Percentiles rank a stretch among this genome's conserved stretches.
These are phyloP conservation scores for Tolypocladium amazonense DNA, from an alignment of 2,329 filamentous ascomycete species.

Conservation along the genomic window DNA sequence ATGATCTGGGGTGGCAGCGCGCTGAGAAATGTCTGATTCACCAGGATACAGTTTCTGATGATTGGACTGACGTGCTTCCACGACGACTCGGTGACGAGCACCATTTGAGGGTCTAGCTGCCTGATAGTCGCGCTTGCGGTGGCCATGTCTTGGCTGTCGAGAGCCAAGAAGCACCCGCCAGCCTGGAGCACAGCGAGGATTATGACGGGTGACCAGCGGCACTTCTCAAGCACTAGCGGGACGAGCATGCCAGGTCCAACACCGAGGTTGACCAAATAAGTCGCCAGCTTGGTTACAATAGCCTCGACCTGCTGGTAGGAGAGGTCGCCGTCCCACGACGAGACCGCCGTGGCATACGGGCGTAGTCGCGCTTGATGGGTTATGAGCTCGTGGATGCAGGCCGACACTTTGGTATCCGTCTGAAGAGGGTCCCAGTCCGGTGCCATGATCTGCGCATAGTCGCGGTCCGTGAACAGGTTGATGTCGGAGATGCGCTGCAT, in stretches of 20 bases:
- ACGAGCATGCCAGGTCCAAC: conserved; percentile 45
- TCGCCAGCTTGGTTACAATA: conserved; percentile 26
- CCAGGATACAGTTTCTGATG: conserved; percentile 28
- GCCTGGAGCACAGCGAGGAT: conserved; percentile 59
- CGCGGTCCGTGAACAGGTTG: conserved; percentile 44
- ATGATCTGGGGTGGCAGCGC: conserved; percentile 19
- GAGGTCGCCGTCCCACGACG: conserved; percentile 33
- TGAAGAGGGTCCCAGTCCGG: conserved; percentile 36
- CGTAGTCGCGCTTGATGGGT: conserved; percentile 25
- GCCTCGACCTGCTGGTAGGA: conserved; percentile 29
- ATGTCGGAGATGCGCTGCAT: conserved; percentile 31
- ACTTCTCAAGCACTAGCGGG: conserved; percentile 60
- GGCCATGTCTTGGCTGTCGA: conserved; percentile 33
- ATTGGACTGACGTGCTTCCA: conserved; percentile 26
- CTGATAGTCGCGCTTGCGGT: conserved; percentile 31
- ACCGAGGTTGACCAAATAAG: conserved; percentile 38
- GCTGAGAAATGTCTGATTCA: conserved; percentile 30
- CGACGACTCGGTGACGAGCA: conserved; percentile 32
- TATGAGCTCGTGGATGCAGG: conserved; percentile 34
- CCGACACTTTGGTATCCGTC: conserved; percentile 26
- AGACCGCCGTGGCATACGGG: conserved; percentile 29
- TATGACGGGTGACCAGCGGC: conserved; percentile 54
- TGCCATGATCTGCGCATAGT: conserved; percentile 41
- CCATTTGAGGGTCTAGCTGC: conserved; percentile 30
- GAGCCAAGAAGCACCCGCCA: conserved; percentile 38